phyloP scores from a whole-genome alignment of 202 grass and related monocot genomes.

The Setaria viridis region DNA sequence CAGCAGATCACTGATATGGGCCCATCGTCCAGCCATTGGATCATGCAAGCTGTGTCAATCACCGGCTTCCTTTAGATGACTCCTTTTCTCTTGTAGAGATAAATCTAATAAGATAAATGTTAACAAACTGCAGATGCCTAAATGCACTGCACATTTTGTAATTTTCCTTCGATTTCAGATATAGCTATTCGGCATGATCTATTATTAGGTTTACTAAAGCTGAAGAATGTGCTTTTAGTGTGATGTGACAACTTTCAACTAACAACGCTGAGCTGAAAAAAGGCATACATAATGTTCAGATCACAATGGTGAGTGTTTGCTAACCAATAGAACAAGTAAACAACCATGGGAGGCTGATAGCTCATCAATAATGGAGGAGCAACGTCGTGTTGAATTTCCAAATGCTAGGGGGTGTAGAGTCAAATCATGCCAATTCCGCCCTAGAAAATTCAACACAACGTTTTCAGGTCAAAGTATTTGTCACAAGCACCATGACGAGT shows the following conservation, averaged over 20 bases:
- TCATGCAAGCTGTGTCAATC: conserved; percentile 16
- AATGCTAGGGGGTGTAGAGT: neutral
- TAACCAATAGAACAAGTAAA: neutral
- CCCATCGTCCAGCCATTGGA: conserved; percentile 7
- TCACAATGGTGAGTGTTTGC: neutral
- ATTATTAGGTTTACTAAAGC: conserved; percentile 34
- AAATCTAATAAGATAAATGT: conserved; percentile 36
- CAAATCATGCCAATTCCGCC: neutral
- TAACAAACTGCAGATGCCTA: conserved; percentile 19
- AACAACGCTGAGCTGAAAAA: neutral
- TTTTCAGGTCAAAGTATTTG: neutral
- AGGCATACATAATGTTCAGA: neutral
- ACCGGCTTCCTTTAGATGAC: conserved; percentile 5
- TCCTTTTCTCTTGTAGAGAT: conserved; percentile 41
- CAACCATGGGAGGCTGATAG: neutral
- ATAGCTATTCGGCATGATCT: conserved; percentile 28
- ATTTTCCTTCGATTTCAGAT: conserved; percentile 20
- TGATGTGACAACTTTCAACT: neutral
- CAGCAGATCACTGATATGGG: conserved; percentile 32
- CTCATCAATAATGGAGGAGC: conserved; percentile 15
- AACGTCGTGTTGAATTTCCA: conserved; percentile 31
- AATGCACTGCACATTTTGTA: conserved; percentile 33
- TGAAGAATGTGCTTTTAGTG: neutral
- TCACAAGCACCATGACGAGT: neutral
- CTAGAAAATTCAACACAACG: neutral